Evolutionary conservation across 495 filamentous ascomycete genomes (phyloP), one percentile per base, ranked within the genome.

Genomic region (Xylaria curta): DNA sequence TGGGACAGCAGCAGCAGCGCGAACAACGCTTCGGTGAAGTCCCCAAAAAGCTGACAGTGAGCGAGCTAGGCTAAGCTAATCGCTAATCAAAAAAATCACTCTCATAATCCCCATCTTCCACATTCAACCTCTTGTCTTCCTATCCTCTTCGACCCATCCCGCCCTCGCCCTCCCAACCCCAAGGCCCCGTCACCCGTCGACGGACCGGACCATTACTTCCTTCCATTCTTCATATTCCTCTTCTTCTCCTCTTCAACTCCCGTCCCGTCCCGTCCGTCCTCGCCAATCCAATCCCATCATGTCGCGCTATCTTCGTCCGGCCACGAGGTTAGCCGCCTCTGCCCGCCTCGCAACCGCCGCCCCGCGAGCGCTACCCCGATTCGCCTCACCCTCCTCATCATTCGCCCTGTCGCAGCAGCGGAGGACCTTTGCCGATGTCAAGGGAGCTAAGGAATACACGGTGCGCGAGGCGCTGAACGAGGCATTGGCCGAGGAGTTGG

Each of bases 401-500:
- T 80, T 81, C 69, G 78, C 80, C 60, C 72, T 82, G 70, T 74
- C 83, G 68, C 84, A 88, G 68, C 84, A 88, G 80, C 82, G 79
- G 76, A 81, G 86, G 74, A 82, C 83, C 28, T 89, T 88, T 73
- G 86, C 88, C 76, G 82, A 85, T 70, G 83, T 81, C 53, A 78
- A 83, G 70, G 92, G 92, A 53, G 81, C 83, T 71, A 98, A 97
- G 86, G 93, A 99, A 78, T 93, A 97, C 83, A 97, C 96, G 56
- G 96, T 98, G 75, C 89, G 96, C 84, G 96, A 99, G 80, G 96
- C 96, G 71, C 83, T 99, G 81, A 99, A 99, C 82, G 96, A 99
- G 83, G 96, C 96, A 54, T 90, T 99, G 81, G 93, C 95, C 36
- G 96, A 99, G 86, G 96, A 99, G 87, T 87, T 99, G 83, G 96